Evolutionary conservation across 345 rosid genomes (phyloP), one percentile per base, ranked within the genome.

Genomic region (Clausena lansium): DNA sequence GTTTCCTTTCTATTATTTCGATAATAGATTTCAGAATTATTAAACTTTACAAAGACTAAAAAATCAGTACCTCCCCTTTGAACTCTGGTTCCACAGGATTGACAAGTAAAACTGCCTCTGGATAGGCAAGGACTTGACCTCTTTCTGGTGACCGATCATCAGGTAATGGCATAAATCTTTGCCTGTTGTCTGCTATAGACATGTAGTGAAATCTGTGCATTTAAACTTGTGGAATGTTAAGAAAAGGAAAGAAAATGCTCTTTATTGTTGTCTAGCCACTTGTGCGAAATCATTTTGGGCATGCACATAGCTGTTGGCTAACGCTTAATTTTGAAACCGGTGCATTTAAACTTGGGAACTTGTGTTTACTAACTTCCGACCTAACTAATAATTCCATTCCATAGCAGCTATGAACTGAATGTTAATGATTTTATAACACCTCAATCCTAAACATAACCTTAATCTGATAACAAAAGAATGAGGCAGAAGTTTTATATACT

Each of bases 121-220:
- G 99, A 70, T 88, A 91, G 24, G 85, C 97, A 76, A 94, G 85
- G 33, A 74, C 76, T 63, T 88, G 85, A 36, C 98, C 89, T 82
- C 97, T 86, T 59, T 80, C 85, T 0, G 88, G 86, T n/a, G 66
- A 74, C 38, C 97, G 87, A 82, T 96, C 98, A 70, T 92, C 97
- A 0, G 98, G 99, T 20, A 89, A 71, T 24, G 99, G 98, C 99
- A 96, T 92, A 81, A 55, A 73, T 81, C 99, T 88, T 65, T 92
- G 97, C 67, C 97, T 90, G 60, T 89, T 84, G 81, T 88, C 97
- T 72, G 97, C 90, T 74, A 94, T 82, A 0, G 89, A 93, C 98
- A 96, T 92, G 82, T 89, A 92, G 76, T 81, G 94, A 87, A 96
- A 96, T 88, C 98, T 94, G 74, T 72, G 70, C n/a, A n/a, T 74